These are phyloP conservation scores for Chlamydomonas applanata DNA, from an alignment of 139 green algal species.

Conservation along the genomic window DNA sequence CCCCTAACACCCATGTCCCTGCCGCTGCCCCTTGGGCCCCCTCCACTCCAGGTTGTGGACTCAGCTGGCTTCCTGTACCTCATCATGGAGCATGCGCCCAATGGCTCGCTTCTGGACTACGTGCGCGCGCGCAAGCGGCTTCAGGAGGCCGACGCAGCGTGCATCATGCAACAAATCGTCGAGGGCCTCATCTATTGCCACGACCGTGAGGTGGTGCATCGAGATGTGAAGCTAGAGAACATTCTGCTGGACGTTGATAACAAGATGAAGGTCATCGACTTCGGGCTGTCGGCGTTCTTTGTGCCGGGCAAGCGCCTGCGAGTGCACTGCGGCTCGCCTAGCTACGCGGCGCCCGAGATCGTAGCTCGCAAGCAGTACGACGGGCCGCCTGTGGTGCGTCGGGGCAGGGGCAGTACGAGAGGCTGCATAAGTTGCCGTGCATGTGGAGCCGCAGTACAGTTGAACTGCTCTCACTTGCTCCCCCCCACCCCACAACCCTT, in stretches of 20 bases:
- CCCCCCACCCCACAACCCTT: too few relatives aligned
- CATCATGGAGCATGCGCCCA: conserved; percentile 85
- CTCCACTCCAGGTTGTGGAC: conserved; percentile 68
- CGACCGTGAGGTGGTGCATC: conserved; percentile 58
- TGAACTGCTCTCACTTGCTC: too few relatives aligned
- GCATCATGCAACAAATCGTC: conserved; percentile 75
- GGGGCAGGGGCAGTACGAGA: background rate
- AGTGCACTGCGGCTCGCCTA: conserved; percentile 66
- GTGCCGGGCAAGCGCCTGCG: conserved; percentile 51
- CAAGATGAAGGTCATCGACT: conserved; percentile 69
- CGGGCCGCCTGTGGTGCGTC: conserved; percentile 42
- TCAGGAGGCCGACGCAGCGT: conserved; percentile 65
- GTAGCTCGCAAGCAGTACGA: conserved; percentile 63
- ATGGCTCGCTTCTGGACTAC: conserved; percentile 83
- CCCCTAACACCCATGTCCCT: too few relatives aligned
- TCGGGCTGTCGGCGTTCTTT: conserved; percentile 69
- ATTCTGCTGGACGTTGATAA: conserved; percentile 71
- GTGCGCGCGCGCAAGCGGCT: conserved; percentile 78
- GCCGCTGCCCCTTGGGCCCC: too few relatives aligned
- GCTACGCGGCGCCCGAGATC: conserved; percentile 69
- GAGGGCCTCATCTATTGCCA: conserved; percentile 78
- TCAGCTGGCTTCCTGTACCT: conserved; percentile 66
- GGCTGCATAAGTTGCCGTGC: too few relatives aligned
- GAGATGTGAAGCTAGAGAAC: conserved; percentile 92
- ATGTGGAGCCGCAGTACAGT: too few relatives aligned